Base-by-base conservation (phyloP, 2,329 filamentous ascomycete genomes). In the Ophiosphaerella narmari region DNA sequence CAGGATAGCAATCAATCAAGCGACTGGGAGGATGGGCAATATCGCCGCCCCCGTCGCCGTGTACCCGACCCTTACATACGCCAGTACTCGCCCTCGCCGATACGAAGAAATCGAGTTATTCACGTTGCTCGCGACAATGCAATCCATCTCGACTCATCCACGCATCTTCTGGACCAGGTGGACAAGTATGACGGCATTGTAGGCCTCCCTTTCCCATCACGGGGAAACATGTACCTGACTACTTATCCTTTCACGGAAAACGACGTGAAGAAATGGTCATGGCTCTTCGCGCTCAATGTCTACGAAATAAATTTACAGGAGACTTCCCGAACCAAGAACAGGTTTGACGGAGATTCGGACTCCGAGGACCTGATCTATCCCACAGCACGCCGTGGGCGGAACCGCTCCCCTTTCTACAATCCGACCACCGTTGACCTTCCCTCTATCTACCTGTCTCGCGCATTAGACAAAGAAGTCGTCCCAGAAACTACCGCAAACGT, bases 161-260 rank as follows among this genome's bases (percentile, higher is more conserved):
- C 43, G 6, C 38, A 48, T 16, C 49, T 67, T 16, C 53, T 67
- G 7, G 52, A 52, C 2, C 46, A 48, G 12, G 48, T 63, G 16
- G 43, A 38, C 31, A 52, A 50, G 16, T 56, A 54, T 26, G 64
- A 67, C 32, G 55, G 61, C 16, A 42, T 65, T 16, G 48, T 45
- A 21, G 57, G 66, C 8, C 37, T 66, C 7, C 60, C 63, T 0
- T 43, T 33, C 31, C 61, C 60, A 8, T 54, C 47, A 4, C 51
- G 54, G 12, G 44, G 48, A n/a, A 55, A 44, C 42, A 46, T 59
- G 13, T 66, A 65, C 48, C 43, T 67, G 3, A 48, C 55, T 37
- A 67, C 64, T 0, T 67, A 55, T 40, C 60, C 63, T 4, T 67
- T 66, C 46, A 57, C 57, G n/a, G 43, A 60, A 18, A 54, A 48